These are phyloP conservation scores for rapeseed (Brassica napus) DNA, from an alignment of 345 rosid genomes.

Conservation along the genomic window DNA sequence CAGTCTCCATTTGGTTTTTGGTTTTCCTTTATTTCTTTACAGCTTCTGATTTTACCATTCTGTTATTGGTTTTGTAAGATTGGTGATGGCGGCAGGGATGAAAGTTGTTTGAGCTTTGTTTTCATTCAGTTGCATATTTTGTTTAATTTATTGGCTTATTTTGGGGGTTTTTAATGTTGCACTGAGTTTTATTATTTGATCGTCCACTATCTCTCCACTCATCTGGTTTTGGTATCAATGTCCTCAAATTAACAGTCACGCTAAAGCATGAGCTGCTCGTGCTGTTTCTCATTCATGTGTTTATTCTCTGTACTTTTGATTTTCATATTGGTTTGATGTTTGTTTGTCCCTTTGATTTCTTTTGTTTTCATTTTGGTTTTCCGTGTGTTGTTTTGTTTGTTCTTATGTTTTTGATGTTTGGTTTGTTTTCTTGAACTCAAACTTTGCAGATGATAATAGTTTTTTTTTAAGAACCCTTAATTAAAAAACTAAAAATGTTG, in stretches of 20 bases:
- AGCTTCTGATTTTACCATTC: not conserved
- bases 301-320: no score
- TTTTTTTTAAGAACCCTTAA: no score
- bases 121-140: not conserved
- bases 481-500: no score
- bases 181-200: conserved; percentile 10
- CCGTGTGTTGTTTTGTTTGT: not conserved
- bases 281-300: not conserved
- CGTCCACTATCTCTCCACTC: not conserved
- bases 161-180: conserved; percentile 17
- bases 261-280: not conserved
- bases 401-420: conserved; percentile 31
- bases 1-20: not conserved
- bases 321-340: not conserved
- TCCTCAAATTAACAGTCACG: not conserved
- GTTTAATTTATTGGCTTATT: conserved; percentile 11
- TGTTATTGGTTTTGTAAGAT: not conserved
- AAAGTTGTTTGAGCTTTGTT: not conserved
- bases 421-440: conserved; percentile 43
- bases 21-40: not conserved
- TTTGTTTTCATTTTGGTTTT: conserved; percentile 5
- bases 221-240: conserved; percentile 4
- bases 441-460: conserved; percentile 55
- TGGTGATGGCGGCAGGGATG: not conserved
- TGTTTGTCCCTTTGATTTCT: conserved; percentile 15